Evolutionary conservation across 140 eudicot genomes (phyloP), one percentile per base, ranked within the genome.

Genomic region (Cichorium intybus): DNA sequence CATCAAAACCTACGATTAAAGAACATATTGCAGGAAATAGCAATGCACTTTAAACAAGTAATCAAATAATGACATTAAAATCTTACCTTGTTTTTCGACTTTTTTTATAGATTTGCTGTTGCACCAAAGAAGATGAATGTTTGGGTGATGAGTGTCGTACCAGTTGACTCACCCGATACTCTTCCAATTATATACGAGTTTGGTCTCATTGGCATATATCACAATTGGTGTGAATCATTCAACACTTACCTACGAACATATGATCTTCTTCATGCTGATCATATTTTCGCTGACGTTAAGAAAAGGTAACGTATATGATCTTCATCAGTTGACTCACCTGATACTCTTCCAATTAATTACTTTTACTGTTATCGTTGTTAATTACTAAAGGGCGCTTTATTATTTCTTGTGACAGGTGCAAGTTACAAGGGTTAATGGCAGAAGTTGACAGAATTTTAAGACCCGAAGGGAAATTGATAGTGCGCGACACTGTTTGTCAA

Each of bases 181-280:
- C 87, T 84, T 56, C 92, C 87, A 14, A 68, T 85, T 23, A 85
- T 85, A 68, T 85, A 61, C 24, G 92, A 85, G 23, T 87, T 85
- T 1, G 92, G 92, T 23, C 68, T 81, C 16, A 72, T 85, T 60
- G 92, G 92, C 9, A 78, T 84, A 12, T 84, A 84, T 56, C 91
- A 84, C 72, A 72, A 81, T 59, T 84, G 91, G 91, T 84, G 92
- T 39, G 87, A 85, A 59, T 81, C 92, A 50, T 85, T 85, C 72
- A 81, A 80, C 76, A 85, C 88, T 15, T 85, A 85, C 57, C 92
- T 87, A 26, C 76, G 92, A 69, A 62, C 87, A 34, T 85, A 85
- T 18, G 92, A 85, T 76, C 87, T 85, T 75, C 77, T 85, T 75
- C 92, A 85, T 10, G 92, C 87, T 4, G 92, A 78, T 81, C 92